Base-by-base conservation (phyloP, 345 rosid species). In the Xanthoceras sorbifolium region DNA sequence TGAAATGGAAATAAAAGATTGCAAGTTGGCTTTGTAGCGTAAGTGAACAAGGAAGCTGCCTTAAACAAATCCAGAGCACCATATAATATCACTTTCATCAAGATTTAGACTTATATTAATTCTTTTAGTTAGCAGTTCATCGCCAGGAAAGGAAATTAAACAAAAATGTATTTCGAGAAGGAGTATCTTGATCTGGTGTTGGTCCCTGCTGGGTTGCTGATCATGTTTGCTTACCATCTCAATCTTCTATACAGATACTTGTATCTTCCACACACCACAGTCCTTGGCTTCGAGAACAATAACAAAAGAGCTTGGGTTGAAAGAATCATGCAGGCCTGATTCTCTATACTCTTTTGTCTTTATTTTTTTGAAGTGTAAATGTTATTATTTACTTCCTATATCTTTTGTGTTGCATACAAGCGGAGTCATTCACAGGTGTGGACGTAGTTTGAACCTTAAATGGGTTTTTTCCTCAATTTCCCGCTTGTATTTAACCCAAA, bases 231-330 rank as follows among this genome's bases (percentile, higher is more conserved):
- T 0, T 92, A 89, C 77, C 93, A 94, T 75, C 86, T 92, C 20
- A 55, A 70, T 84, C 90, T 88, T 75, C 88, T 94, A 6, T 84
- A 92, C 78, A 79, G 89, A 80, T 86, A 87, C 81, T 85, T 84
- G 18, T 67, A 88, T 54, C 85, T 71, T 20, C 97, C 97, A 22
- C 83, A 88, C 82, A 89, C 89, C 17, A 92, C 97, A 1, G 78
- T 85, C 44, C 76, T 87, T 44, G 98, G 98, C 75, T 76, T 88
- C 60, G 93, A 90, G 79, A 90, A 90, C 86, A 81, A 82, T 12
- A 91, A 89, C 69, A 90, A 83, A 81, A 83, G 84, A 87, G 90
- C 89, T 82, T 94, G 96, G 97, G 96, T 92, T 61, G 87, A 89
- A 55, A 84, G 89, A 69, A 78, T 92, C 48, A 83, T 90, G 87